phyloP scores from a whole-genome alignment of 1,284 basidiomycete genomes.

The Cystobasidium pallidum region DNA sequence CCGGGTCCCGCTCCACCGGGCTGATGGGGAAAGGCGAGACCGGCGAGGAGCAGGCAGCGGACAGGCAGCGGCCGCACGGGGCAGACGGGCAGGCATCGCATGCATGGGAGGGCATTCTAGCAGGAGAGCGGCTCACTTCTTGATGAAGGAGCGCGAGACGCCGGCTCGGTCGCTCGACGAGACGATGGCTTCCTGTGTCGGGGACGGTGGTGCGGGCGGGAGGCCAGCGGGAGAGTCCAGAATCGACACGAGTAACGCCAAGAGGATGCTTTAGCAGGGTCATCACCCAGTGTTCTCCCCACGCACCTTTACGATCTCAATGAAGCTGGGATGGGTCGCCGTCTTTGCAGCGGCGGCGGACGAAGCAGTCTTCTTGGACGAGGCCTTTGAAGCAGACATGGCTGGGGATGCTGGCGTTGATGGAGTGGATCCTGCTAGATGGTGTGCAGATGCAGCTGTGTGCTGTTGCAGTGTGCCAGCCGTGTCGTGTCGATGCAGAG shows the following conservation, averaged over 20 bases:
- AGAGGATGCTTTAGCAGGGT: neutral
- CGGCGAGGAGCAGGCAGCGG: neutral
- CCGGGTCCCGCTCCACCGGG: neutral
- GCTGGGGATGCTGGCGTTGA: neutral
- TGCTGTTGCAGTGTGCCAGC: neutral
- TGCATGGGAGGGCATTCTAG: constrained; percentile 1
- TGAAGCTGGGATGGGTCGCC: constrained; percentile 34
- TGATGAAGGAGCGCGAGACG: constrained; percentile 37
- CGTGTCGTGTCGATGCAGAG: neutral
- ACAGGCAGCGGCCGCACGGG: neutral
- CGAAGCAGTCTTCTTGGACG: constrained; percentile 14
- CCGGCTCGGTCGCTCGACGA: constrained; percentile 30
- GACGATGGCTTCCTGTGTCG: constrained; percentile 43
- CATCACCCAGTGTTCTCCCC: neutral
- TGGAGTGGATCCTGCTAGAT: neutral
- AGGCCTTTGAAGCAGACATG: constrained; percentile 29
- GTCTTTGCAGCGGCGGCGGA: constrained; percentile 22
- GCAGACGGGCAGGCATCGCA: neutral
- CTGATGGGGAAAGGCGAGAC: neutral
- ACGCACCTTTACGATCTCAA: constrained; percentile 37
- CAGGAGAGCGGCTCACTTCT: constrained; percentile 37
- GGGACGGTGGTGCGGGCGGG: neutral
- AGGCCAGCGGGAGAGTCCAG: neutral
- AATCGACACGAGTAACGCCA: too few species aligned
- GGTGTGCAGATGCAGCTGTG: neutral